Conservation (phyloP, 1,139 yeast species). For the Nakaseomyces kungkrabaensis region DNA sequence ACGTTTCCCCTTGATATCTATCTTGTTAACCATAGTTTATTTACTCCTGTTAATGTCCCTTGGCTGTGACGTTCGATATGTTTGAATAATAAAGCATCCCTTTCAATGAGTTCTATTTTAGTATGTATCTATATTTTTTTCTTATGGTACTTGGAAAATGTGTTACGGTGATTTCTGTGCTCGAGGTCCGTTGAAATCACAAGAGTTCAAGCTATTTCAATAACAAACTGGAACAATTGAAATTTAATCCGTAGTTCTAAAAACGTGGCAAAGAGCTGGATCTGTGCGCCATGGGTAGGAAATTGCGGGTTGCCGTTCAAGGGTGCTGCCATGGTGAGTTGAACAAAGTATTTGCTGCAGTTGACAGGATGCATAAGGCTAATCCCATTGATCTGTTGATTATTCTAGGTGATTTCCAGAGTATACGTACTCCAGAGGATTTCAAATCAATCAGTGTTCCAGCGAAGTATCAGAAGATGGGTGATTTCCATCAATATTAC, state of each 20-base stretch:
- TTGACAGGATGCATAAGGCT: slow-evolving; percentile 17
- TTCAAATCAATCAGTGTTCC: slow-evolving; percentile 57
- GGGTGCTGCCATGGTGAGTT: slow-evolving; percentile 95
- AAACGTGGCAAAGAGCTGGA: no score
- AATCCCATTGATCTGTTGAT: slow-evolving; percentile 51
- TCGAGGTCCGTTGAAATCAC: no score
- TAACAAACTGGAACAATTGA: no score
- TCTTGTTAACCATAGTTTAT: neutral
- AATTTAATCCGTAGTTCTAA: no score
- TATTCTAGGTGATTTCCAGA: slow-evolving; percentile 74
- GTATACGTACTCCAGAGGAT: slow-evolving; percentile 57
- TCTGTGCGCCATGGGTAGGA: slow-evolving; percentile 4
- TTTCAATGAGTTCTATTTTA: no score
- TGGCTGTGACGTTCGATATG: no score
- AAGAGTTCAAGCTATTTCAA: no score
- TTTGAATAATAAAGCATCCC: no score
- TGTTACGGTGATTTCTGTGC: no score
- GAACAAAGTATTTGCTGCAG: slow-evolving; percentile 43
- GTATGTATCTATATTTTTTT: no score
- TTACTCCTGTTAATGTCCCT: neutral
- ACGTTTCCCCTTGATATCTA: neutral
- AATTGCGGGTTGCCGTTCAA: slow-evolving; percentile 51
- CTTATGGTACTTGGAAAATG: no score
- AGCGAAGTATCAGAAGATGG: slow-evolving; percentile 44
- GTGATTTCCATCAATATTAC: slow-evolving; percentile 74